Evolutionary conservation across 495 filamentous ascomycete species (phyloP), one percentile per base, ranked within the genome.

Genomic region (Aspergillus carlsbadensis): DNA sequence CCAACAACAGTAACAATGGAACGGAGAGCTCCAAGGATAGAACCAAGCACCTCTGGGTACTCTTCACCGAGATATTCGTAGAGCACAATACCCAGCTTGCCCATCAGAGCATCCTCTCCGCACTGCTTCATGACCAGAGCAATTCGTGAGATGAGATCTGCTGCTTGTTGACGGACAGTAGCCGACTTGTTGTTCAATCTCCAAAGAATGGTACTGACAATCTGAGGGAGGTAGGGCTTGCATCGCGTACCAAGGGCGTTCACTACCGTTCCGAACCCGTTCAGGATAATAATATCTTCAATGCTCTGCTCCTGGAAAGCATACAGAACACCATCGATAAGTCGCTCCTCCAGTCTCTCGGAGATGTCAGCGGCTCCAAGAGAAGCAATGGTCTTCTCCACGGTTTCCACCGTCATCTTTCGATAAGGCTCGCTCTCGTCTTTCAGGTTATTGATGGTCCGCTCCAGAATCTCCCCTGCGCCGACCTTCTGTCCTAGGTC

Each of bases 41-140:
- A 97, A 46, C 95, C 95, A 6, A 99, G 82, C 22, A 98, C 95
- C 70, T 99, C 95, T 6, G 95, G 95, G 65, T 99, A 99, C 70
- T 99, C 95, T 76, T 99, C 95, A 74, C 95, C 95, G 17, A 99
- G 83, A 68, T 97, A 98, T 74, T 99, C 95, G 71, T 98, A 99
- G 15, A 99, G 84, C n/a, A 97, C 92, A 40, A 92, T 81, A 66
- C 92, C 90, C 40, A 99, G 85, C 72, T 98, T 98, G 66, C 89
- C 90, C 91, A 98, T 94, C 36, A 96, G 77, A 2, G 85, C 89
- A 69, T 99, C 94, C 70, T 98, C 94, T 43, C 90, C 92, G 64
- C 95, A 98, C 71, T 96, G 91, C 79, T 94, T 95, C 95, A 99
- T 97, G 40, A 96, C 93, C 81, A 96, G 89, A 6, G 95, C 92